These are phyloP conservation scores for Auricularia auricula-judae DNA, from an alignment of 768 basidiomycete species.

Conservation along the genomic window DNA sequence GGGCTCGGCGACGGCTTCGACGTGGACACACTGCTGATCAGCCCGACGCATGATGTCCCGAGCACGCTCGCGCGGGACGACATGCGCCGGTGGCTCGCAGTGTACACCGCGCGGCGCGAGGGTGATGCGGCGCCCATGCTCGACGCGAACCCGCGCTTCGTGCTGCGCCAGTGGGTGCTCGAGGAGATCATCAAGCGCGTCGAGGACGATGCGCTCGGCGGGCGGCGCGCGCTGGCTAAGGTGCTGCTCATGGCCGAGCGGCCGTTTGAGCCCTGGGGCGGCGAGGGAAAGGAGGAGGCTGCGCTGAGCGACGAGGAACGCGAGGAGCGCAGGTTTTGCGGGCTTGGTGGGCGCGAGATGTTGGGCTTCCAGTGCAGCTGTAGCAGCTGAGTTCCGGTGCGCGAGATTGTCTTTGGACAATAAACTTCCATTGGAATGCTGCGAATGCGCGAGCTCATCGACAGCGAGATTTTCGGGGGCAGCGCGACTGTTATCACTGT, in stretches of 20 bases:
- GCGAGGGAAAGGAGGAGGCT: conserved; percentile 43
- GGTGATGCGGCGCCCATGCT: conserved; percentile 32
- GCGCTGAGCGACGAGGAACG: conserved; percentile 45
- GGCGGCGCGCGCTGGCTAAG: conserved; percentile 62
- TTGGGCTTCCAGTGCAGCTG: conserved; percentile 92
- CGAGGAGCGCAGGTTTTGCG: conserved; percentile 69
- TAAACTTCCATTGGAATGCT: too few relatives aligned
- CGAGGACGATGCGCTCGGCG: conserved; percentile 51
- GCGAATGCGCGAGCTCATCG: too few relatives aligned
- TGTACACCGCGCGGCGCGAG: conserved; percentile 48
- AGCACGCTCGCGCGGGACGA: background rate
- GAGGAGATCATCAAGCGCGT: conserved; percentile 82
- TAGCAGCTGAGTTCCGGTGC: conserved; percentile 45
- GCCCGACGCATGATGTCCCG: background rate
- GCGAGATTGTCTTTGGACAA: too few relatives aligned
- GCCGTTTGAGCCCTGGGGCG: conserved; percentile 85
- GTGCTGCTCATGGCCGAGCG: conserved; percentile 83
- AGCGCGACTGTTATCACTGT: too few relatives aligned
- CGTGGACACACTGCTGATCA: conserved; percentile 1
- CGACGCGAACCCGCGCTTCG: conserved; percentile 77
- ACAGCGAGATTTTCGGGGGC: too few relatives aligned
- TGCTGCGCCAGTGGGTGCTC: conserved; percentile 89
- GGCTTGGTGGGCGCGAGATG: conserved; percentile 62
- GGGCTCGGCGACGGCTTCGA: conserved; percentile 8
- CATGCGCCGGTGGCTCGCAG: conserved; percentile 46